Evolutionary conservation across 345 rosid genomes (phyloP).

Genomic region (Aquilaria yunnanensis): DNA sequence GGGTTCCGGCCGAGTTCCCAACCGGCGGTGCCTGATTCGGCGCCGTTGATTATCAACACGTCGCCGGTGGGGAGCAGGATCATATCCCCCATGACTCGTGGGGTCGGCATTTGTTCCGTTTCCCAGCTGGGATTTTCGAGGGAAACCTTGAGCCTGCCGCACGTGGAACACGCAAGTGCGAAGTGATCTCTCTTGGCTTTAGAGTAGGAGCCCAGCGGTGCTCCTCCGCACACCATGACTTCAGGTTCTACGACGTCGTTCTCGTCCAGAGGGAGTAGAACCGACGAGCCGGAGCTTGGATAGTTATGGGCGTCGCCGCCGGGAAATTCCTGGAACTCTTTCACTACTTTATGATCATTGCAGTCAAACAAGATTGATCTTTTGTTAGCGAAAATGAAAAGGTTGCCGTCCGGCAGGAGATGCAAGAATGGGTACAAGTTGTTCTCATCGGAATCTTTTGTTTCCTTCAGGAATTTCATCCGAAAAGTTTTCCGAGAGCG

Average conservation of each 20-base stretch:
- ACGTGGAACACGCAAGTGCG: conserved; percentile 40
- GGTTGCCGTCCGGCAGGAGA: conserved; percentile 77
- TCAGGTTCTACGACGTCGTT: conserved; percentile 30
- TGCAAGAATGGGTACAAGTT: conserved; percentile 83
- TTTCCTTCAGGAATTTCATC: conserved; percentile 43
- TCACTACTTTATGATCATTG: conserved; percentile 37
- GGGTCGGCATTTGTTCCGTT: conserved; percentile 70
- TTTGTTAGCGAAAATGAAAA: conserved; percentile 78
- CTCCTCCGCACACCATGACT: conserved; percentile 81
- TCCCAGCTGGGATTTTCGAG: conserved; percentile 45
- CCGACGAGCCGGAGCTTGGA: conserved; percentile 85
- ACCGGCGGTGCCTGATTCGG: conserved; percentile 61
- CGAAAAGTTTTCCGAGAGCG: conserved; percentile 3
- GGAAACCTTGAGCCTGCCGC: conserved; percentile 57
- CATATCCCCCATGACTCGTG: conserved; percentile 92
- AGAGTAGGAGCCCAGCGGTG: conserved; percentile 36
- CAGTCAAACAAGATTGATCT: conserved; percentile 60
- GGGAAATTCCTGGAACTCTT: conserved; percentile 51
- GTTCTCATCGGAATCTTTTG: conserved; percentile 55
- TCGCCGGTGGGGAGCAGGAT: conserved; percentile 65
- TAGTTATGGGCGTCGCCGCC: conserved; percentile 60
- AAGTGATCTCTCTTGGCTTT: conserved; percentile 24
- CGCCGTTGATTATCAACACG: conserved; percentile 65
- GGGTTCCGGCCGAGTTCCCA: conserved; percentile 52
- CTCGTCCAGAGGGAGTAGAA: conserved; percentile 68